Base-by-base conservation (phyloP, 441 rosid species). In the Eruca vesicaria region DNA sequence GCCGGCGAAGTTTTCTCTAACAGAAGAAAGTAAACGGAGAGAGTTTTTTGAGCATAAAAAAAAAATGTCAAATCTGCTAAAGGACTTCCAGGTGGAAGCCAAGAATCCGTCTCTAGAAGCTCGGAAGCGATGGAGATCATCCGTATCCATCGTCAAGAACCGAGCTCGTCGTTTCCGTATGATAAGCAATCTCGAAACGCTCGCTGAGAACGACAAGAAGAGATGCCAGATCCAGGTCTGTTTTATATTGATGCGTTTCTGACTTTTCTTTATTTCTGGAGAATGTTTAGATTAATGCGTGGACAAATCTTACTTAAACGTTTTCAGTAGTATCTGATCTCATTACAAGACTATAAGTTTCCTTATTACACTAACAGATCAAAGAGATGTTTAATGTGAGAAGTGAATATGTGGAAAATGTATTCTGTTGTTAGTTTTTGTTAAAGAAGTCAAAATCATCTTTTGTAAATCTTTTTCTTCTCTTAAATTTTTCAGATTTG, bases 91-190 rank as follows among this genome's bases (percentile, higher is more conserved):
- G 31, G 79, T 93, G 23, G 86, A 83, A 0, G 61, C 64, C 56
- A 96, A 95, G 85, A 78, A 93, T 77, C 83, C 87, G 1, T 90
- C 97, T 4, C 88, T 77, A 29, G 94, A 82, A n/a, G 97, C 96
- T 28, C 76, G 83, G 57, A 77, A 66, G 60, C 76, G 97, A 63
- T 96, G 98, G 99, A 85, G 97, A 59, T 75, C 82, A 0, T 91
- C 93, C 18, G 96, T 86, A 11, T 33, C 85, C 52, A 38, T 93
- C 63, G 90, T 96, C 69, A 88, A 84, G 79, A 96, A 93, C 67
- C 89, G 80, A 4, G 87, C 89, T 68, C 88, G 97, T 56, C 79
- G 99, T 36, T 96, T 96, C 78, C 98, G 99, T 48, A 79, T 71
- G 84, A 85, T 89, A 43, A 89, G 92, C 16, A 88, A 96, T 84